phyloP scores from a whole-genome alignment of 257 asterid species.

The Nicotiana sylvestris region DNA sequence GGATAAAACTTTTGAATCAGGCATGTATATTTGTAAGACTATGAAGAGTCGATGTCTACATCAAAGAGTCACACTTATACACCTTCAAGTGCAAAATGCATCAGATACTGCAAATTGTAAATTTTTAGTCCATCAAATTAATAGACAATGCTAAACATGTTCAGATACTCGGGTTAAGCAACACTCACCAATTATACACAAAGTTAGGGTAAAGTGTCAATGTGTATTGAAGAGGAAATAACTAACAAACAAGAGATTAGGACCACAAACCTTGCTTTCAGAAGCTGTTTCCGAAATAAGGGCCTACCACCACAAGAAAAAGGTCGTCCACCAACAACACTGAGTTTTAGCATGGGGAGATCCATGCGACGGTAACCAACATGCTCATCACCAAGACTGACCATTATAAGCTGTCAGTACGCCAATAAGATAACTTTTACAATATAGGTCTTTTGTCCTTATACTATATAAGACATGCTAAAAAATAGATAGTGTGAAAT shows the following conservation, averaged over 20 bases:
- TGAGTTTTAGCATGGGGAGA: conserved; percentile 57
- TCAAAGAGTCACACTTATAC: not conserved
- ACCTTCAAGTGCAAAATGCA: not conserved
- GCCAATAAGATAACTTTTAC: not conserved
- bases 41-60: not conserved
- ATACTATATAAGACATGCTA: not conserved
- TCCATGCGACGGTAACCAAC: conserved; percentile 76
- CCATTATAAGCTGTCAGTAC: conserved; percentile 20
- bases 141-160: not conserved
- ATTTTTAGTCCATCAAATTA: not conserved
- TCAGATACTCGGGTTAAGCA: not conserved
- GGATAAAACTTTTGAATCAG: not conserved
- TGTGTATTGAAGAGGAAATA: not conserved
- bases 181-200: not conserved
- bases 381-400: conserved; percentile 89
- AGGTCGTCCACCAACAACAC: conserved; percentile 94
- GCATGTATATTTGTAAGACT: not conserved
- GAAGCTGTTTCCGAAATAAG: conserved; percentile 57
- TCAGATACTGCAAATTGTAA: not conserved
- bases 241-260: not conserved
- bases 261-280: conserved; percentile 54
- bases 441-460: not conserved
- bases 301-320: conserved; percentile 81
- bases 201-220: not conserved
- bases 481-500: too few relatives aligned